Evolutionary conservation across 108 stramenopile species (phyloP), one percentile per base, ranked within the genome.

Genomic region (Skeletonema potamos): DNA sequence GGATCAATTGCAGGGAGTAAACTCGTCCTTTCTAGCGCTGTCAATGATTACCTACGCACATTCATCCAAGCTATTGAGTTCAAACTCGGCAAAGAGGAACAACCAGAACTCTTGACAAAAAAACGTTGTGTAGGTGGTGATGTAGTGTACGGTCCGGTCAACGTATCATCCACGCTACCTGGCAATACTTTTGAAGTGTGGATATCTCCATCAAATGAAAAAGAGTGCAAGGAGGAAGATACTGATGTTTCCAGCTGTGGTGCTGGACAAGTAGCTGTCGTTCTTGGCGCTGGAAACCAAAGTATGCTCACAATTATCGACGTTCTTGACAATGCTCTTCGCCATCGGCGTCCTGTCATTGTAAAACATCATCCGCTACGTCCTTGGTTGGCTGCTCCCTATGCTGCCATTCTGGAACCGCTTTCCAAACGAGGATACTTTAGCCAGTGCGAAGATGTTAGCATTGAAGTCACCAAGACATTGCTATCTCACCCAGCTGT

Each of bases 261-360:
- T 20, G 20, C 4, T 15, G 27, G 24, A 4, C 9, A 60, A 27
- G 28, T 68, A 28, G 58, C 34, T 1, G 68, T 74, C 1, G 67
- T 74, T 13, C 73, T 74, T 1, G 57, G 68, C 34, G 73, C 73
- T 28, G 73, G 73, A n/a, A 74, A 74, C 17, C 68, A 74, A 27
- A 57, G 17, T 24, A 24, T 69, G n/a, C 58, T 69, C 7, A 27
- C 73, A 18, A 20, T 69, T 6, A 56, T 69, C 28, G 73, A 74
- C 37, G 57, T 57, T 0, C 67, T 74, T 4, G 58, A 74, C 18
- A 60, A 61, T 29, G 27, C 36, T 0, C 43, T 74, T 13, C 58
- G 58, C 26, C 20, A 69, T 20, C 33, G 36, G 0, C 30, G 65
- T 5, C 24, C n/a, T 12, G 57, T 60, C 15, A 20, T 74, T 15